phyloP scores from a whole-genome alignment of 2,329 filamentous ascomycete genomes.

The Neonectria magnoliae region DNA sequence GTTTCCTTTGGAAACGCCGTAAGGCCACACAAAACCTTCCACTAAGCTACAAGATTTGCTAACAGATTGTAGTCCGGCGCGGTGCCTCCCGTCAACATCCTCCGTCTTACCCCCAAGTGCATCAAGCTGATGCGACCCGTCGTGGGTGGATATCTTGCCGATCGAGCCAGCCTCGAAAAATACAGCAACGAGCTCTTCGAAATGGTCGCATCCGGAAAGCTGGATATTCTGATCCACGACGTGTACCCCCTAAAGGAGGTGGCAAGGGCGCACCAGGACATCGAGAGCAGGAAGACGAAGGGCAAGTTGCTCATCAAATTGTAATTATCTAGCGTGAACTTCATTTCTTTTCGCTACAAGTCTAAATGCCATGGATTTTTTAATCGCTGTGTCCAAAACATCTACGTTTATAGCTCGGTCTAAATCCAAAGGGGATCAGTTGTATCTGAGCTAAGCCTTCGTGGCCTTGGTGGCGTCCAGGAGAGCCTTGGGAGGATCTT shows the following conservation, averaged over 20 bases:
- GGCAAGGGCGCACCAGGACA: constrained; percentile 76
- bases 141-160: constrained; percentile 75
- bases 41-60: constrained; percentile 8
- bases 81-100: constrained; percentile 72
- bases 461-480: constrained; percentile 68
- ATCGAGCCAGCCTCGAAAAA: constrained; percentile 74
- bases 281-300: constrained; percentile 83
- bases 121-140: constrained; percentile 79
- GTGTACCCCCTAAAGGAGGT: constrained; percentile 80
- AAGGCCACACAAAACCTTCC: constrained; percentile 46
- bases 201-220: constrained; percentile 73
- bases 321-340: constrained; percentile 51
- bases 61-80: constrained; percentile 64
- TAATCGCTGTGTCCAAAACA: constrained; percentile 33
- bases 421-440: constrained; percentile 31
- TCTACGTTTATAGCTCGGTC: constrained; percentile 23
- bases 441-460: constrained; percentile 38
- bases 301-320: constrained; percentile 82
- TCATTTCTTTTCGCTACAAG: constrained; percentile 29
- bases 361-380: constrained; percentile 38
- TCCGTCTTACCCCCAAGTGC: constrained; percentile 76
- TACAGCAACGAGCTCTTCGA: constrained; percentile 79
- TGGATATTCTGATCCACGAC: constrained; percentile 80
- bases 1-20: constrained; percentile 84
- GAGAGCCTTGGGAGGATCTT: constrained; percentile 87